Conservation (phyloP, 2,329 filamentous ascomycete species). For the Plenodomus biglobosus region DNA sequence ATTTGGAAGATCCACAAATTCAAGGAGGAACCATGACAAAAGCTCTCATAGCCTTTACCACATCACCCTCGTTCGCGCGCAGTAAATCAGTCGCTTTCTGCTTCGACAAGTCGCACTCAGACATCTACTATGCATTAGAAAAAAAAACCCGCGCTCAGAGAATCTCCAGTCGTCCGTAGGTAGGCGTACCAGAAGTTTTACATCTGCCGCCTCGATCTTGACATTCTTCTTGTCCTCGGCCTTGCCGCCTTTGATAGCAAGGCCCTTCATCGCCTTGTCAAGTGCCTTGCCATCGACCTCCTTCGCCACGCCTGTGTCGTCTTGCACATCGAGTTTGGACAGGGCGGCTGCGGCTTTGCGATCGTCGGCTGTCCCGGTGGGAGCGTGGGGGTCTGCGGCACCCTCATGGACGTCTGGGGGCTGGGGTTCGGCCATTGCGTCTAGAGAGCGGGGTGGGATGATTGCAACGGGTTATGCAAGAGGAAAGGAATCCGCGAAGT, state of each 20-base stretch:
- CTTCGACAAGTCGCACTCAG: slow-evolving; percentile 72
- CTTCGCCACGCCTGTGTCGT: slow-evolving; percentile 54
- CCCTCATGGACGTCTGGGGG: slow-evolving; percentile 61
- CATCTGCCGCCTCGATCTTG: slow-evolving; percentile 74
- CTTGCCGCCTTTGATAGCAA: slow-evolving; percentile 51
- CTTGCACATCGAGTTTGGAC: slow-evolving; percentile 64
- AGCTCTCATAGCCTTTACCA: slow-evolving; percentile 65
- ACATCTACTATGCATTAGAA: slow-evolving; percentile 46
- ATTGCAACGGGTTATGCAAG: neutral
- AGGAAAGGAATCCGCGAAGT: no score
- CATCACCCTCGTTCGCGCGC: slow-evolving; percentile 69
- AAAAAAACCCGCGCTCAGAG: neutral
- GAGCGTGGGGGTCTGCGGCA: slow-evolving; percentile 51
- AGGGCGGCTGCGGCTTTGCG: slow-evolving; percentile 75
- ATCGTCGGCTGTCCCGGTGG: slow-evolving; percentile 67
- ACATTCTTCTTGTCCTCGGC: slow-evolving; percentile 56
- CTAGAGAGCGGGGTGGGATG: neutral
- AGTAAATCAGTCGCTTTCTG: slow-evolving; percentile 73
- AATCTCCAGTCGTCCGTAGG: no score
- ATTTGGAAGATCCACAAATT: neutral
- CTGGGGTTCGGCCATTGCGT: slow-evolving; percentile 63
- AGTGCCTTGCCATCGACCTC: slow-evolving; percentile 71
- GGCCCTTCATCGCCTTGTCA: slow-evolving; percentile 69
- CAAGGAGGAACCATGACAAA: slow-evolving; percentile 49
- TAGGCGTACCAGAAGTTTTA: slow-evolving; percentile 68